Evolutionary conservation across 1,139 yeast species (phyloP).

Genomic region (Lodderomyces pseudojiufengensis): DNA sequence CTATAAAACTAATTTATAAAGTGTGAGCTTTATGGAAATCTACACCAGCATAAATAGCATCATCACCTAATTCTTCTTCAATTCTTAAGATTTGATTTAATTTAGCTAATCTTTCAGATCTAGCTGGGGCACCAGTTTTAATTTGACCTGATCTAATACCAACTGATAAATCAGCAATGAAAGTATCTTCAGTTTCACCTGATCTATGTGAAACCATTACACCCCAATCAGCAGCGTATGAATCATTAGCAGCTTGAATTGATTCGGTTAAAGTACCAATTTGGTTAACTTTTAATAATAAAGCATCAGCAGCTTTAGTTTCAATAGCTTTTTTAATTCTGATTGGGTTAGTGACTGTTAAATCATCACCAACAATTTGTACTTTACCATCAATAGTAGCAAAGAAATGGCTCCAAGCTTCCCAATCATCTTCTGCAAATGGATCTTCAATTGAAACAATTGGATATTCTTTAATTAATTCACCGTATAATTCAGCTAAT

Average conservation of each 20-base stretch:
- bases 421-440: slow-evolving; percentile 99
- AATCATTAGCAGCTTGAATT: slow-evolving; percentile 87
- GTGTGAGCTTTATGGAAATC: slow-evolving; percentile 60
- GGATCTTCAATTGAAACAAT: slow-evolving; percentile 97
- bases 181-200: slow-evolving; percentile 98
- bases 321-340: slow-evolving; percentile 94
- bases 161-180: slow-evolving; percentile 94
- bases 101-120: slow-evolving; percentile 98
- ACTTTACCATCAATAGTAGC: slow-evolving; percentile 60
- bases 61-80: slow-evolving; percentile 95
- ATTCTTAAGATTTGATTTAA: slow-evolving; percentile 94
- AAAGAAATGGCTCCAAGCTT: slow-evolving; percentile 88
- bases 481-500: slow-evolving; percentile 77
- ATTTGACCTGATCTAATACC: slow-evolving; percentile 97
- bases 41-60: slow-evolving; percentile 91
- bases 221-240: slow-evolving; percentile 93
- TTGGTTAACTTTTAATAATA: slow-evolving; percentile 93
- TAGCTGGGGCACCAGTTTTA: slow-evolving; percentile 99
- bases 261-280: slow-evolving; percentile 91
- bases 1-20: slow-evolving; percentile 20
- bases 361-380: slow-evolving; percentile 95
- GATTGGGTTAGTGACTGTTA: slow-evolving; percentile 94
- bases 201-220: slow-evolving; percentile 98
- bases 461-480: slow-evolving; percentile 84
- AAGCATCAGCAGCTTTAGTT: slow-evolving; percentile 89